Percentiles rank a stretch among this genome's conserved stretches.
Evolutionary conservation across 805 yeast genomes (phyloP).

Genomic region (Brettanomyces bruxellensis): DNA sequence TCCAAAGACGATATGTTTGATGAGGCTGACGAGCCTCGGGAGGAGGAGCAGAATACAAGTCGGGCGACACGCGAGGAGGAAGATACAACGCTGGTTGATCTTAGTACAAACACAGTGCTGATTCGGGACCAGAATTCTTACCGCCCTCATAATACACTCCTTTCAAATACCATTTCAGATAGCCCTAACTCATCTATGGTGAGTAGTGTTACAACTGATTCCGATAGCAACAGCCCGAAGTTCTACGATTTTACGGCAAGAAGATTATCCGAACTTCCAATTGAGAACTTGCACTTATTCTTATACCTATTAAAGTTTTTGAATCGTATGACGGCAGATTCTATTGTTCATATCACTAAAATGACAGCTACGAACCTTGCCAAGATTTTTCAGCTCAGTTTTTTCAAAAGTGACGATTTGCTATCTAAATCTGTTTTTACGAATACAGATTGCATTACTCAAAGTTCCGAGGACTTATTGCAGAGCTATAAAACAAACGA

Average conservation of each 20-base stretch:
- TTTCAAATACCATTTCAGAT: not conserved
- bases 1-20: not conserved
- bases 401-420: constrained; percentile 26
- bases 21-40: not conserved
- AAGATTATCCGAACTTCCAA: constrained; percentile 14
- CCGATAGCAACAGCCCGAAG: not conserved
- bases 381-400: constrained; percentile 29
- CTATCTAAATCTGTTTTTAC: constrained; percentile 3
- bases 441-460: constrained; percentile 2
- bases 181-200: not conserved
- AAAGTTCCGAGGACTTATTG: constrained; percentile 20
- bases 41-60: constrained; percentile 1
- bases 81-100: not conserved
- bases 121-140: not conserved
- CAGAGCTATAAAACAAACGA: constrained; percentile 22
- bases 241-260: not conserved
- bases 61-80: not conserved
- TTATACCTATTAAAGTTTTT: constrained; percentile 22
- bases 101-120: not conserved
- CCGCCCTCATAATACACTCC: too few relatives aligned
- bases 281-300: constrained; percentile 24
- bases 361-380: constrained; percentile 29
- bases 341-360: constrained; percentile 21
- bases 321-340: constrained; percentile 14
- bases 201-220: not conserved